Evolutionary conservation across 306 rosid genomes (phyloP).

Genomic region (Begonia loranthoides): DNA sequence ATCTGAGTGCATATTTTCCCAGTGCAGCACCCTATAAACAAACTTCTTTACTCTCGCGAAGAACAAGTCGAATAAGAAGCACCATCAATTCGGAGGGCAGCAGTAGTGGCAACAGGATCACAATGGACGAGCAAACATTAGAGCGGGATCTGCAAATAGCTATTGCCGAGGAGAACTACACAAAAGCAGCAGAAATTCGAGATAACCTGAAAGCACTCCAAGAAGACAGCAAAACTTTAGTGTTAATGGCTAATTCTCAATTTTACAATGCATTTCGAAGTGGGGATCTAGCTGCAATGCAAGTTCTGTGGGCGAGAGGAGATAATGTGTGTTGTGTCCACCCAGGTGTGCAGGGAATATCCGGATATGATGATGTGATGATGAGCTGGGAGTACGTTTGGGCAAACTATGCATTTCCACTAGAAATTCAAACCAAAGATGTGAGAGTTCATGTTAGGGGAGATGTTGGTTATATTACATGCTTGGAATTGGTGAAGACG

Average conservation of each 20-base stretch:
- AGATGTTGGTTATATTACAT: slow-evolving; percentile 69
- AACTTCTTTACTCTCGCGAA: slow-evolving; percentile 18
- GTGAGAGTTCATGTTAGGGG: slow-evolving; percentile 58
- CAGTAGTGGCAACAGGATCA: slow-evolving; percentile 31
- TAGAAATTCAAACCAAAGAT: slow-evolving; percentile 67
- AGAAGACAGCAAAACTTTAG: slow-evolving; percentile 17
- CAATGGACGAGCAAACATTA: slow-evolving; percentile 42
- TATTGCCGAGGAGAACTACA: slow-evolving; percentile 72
- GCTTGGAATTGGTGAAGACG: slow-evolving; percentile 80
- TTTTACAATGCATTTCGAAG: slow-evolving; percentile 57
- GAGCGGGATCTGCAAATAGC: slow-evolving; percentile 58
- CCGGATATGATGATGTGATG: slow-evolving; percentile 68
- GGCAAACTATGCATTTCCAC: slow-evolving; percentile 92
- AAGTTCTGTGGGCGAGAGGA: slow-evolving; percentile 59
- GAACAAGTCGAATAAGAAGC: slow-evolving; percentile 30
- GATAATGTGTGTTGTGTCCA: slow-evolving; percentile 71
- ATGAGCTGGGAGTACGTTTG: slow-evolving; percentile 90
- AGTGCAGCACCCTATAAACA: slow-evolving; percentile 21
- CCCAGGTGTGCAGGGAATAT: slow-evolving; percentile 72
- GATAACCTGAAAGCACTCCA: slow-evolving; percentile 25
- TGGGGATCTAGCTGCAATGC: slow-evolving; percentile 52
- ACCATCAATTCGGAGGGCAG: slow-evolving; percentile 34
- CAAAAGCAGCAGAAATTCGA: slow-evolving; percentile 40
- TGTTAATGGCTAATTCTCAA: slow-evolving; percentile 46
- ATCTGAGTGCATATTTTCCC: slow-evolving; percentile 13